phyloP scores from a whole-genome alignment of 352 stramenopile species.

The Pythium sukuiense region DNA sequence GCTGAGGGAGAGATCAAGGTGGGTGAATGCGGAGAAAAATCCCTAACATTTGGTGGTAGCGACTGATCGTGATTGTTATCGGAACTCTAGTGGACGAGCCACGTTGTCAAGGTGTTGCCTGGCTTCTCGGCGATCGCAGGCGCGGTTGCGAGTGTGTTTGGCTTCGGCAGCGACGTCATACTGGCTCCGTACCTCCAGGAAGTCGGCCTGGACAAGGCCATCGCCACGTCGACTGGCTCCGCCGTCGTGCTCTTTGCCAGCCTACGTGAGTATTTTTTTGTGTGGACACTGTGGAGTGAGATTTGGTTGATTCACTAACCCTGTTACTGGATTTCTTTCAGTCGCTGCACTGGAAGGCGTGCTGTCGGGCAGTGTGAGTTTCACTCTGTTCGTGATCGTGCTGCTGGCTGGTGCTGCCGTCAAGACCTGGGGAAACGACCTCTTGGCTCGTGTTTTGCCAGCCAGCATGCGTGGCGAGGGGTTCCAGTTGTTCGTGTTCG shows the following conservation, averaged over 20 bases:
- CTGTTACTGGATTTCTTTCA: constrained; percentile 10
- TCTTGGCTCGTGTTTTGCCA: constrained; percentile 14
- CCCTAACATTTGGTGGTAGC: background rate
- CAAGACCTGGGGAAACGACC: constrained; percentile 22
- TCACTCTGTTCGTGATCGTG: constrained; percentile 21
- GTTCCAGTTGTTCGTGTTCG: constrained; percentile 23
- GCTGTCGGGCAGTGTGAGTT: constrained; percentile 13
- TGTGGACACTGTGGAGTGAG: background rate
- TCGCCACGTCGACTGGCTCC: constrained; percentile 15
- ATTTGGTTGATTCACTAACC: background rate
- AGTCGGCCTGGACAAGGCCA: constrained; percentile 16
- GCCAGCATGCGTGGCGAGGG: constrained; percentile 12
- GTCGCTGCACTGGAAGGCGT: constrained; percentile 22
- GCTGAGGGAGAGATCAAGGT: constrained; percentile 27
- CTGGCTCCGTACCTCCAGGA: constrained; percentile 20
- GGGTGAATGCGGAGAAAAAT: background rate
- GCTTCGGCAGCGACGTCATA: constrained; percentile 25
- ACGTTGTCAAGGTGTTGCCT: constrained; percentile 12
- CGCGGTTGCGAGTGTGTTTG: constrained; percentile 9
- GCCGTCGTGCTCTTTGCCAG: constrained; percentile 21
- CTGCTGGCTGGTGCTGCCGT: constrained; percentile 11
- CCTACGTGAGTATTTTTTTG: constrained; percentile 13
- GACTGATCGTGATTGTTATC: background rate
- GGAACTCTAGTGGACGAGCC: constrained; percentile 15
- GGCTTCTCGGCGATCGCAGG: constrained; percentile 12